Base-by-base conservation (phyloP, 2,329 filamentous ascomycete species). In the Xylariaceae sp. region DNA sequence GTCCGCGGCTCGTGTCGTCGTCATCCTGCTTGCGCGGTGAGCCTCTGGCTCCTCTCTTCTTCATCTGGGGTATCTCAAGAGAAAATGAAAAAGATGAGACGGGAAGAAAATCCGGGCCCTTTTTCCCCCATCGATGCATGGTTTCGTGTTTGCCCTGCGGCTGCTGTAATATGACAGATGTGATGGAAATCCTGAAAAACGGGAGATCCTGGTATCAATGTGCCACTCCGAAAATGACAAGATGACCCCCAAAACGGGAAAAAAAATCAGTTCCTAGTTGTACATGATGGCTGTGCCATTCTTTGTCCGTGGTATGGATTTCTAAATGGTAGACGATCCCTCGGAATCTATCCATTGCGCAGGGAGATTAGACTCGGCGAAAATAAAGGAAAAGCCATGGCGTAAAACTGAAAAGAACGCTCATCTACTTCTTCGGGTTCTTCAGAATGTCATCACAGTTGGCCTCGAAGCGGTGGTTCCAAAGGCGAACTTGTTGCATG, bases 401-500 rank as follows among this genome's bases (percentile, higher is more conserved):
- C 3, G 32, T 12, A 7, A 37, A 10, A 56, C 45, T 55, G 53
- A 56, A 40, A 19, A 44, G 50, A 29, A 44, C 44, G 21, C 40
- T 40, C 32, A 52, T 70, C 70, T 82, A 87, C 68, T 78, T 74
- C 65, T 79, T 81, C 41, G 86, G 86, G 68, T 81, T 79, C 65
- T 77, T 77, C 58, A 98, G 80, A 65, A 98, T 93, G 23, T 93
- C 90, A 69, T 96, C 91, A 77, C 92, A 96, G 80, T 98, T 97
- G 74, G 90, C 91, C 70, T 97, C 92, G 74, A 97, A 99, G 45
- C 93, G 89, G 76, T 96, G 86, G 73, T 90, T 92, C 91, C 93
- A 99, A 37, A 93, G 81, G 48, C 90, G 85, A 70, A 96, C 88
- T 62, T 86, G 87, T 63, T 90, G 87, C 91, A 98, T 98, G 75